phyloP scores from a whole-genome alignment of 306 rosid species.

The Canavalia gladiata region DNA sequence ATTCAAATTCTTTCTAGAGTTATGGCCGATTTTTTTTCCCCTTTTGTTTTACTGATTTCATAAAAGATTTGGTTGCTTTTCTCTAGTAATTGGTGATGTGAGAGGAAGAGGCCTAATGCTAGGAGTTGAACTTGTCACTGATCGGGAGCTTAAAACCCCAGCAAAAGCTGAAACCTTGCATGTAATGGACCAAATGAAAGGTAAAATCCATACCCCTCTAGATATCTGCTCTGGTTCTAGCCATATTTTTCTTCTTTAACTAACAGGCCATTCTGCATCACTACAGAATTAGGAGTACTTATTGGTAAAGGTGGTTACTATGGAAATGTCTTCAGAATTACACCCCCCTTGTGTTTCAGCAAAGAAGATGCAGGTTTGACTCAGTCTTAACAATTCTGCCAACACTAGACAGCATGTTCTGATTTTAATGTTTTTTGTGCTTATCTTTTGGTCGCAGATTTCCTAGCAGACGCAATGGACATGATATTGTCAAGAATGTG shows the following conservation, averaged over 20 bases:
- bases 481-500: conserved; percentile 65
- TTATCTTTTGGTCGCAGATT: conserved; percentile 61
- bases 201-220: conserved; percentile 48
- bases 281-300: conserved; percentile 73
- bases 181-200: conserved; percentile 83
- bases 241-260: neutral
- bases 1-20: neutral
- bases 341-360: conserved; percentile 87
- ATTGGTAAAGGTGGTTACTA: conserved; percentile 82
- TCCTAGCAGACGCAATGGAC: conserved; percentile 78
- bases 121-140: conserved; percentile 87
- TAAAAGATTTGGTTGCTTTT: conserved; percentile 23
- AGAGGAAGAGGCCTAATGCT: conserved; percentile 88
- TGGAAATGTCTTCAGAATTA: conserved; percentile 84
- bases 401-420: neutral
- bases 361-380: conserved; percentile 82
- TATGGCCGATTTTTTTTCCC: too few relatives aligned
- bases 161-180: conserved; percentile 76
- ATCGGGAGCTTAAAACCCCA: conserved; percentile 75
- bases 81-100: conserved; percentile 82
- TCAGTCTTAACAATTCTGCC: neutral
- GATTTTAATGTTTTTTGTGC: too few relatives aligned
- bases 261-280: neutral
- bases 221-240: neutral
- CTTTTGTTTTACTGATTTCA: neutral